A percentile compares a stretch with the other conserved stretches of the same genome.
phyloP scores from a whole-genome alignment of 495 filamentous ascomycete species.

The Trichoderma parareesei region DNA sequence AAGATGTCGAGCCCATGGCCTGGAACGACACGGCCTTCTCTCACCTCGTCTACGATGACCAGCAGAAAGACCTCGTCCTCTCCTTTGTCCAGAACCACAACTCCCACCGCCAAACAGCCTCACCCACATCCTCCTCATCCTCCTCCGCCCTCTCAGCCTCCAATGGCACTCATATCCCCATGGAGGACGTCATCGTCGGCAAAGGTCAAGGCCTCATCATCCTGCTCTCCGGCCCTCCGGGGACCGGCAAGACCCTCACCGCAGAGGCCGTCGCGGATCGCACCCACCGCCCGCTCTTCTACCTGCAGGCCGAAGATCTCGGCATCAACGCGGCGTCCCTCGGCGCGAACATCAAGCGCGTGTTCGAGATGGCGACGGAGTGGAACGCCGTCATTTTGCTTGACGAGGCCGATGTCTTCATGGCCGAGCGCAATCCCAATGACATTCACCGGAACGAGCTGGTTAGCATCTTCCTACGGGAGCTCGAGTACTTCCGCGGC shows the following conservation, averaged over 20 bases:
- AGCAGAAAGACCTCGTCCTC: constrained; percentile 33
- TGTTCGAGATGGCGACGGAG: constrained; percentile 42
- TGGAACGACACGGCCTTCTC: constrained; percentile 33
- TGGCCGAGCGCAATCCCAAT: constrained; percentile 34
- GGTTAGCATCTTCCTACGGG: constrained; percentile 43
- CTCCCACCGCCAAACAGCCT: neutral
- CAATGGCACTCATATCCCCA: neutral
- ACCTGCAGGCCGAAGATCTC: constrained; percentile 47
- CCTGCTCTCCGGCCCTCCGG: constrained; percentile 39
- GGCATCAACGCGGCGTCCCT: constrained; percentile 38
- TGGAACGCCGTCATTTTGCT: constrained; percentile 48
- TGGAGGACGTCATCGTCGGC: constrained; percentile 14
- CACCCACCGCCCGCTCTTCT: constrained; percentile 40
- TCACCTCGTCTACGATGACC: constrained; percentile 30
- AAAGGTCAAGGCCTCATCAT: constrained; percentile 26
- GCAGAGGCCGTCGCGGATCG: constrained; percentile 47
- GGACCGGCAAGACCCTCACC: constrained; percentile 52
- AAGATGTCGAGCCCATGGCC: constrained; percentile 24
- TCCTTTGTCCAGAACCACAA: constrained; percentile 34
- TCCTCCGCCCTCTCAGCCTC: neutral
- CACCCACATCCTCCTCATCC: constrained; percentile 18
- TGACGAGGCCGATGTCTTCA: constrained; percentile 46
- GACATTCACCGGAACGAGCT: constrained; percentile 47
- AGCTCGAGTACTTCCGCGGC: constrained; percentile 49
- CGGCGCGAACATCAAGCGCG: constrained; percentile 39